These are phyloP conservation scores for Allium cepa DNA, from an alignment of 106 monocot genomes.

Conservation along the genomic window DNA sequence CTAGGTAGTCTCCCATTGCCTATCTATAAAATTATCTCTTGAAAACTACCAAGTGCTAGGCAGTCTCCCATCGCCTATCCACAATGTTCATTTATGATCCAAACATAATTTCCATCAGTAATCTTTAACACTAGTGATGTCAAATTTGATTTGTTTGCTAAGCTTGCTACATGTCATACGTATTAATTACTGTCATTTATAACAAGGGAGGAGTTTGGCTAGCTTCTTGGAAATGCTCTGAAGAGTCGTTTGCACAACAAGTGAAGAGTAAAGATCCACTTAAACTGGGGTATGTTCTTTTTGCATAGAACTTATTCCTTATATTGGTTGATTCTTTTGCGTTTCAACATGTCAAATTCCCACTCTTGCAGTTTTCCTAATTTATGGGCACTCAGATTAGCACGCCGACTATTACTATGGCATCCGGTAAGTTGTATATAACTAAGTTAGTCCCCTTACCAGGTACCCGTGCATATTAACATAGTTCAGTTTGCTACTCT, in stretches of 20 bases:
- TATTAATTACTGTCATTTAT: neutral
- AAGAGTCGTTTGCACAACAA: constrained; percentile 69
- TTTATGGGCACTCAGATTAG: constrained; percentile 76
- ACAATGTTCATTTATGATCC: too few relatives aligned
- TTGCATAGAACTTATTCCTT: neutral
- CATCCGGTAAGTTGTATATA: constrained; percentile 61
- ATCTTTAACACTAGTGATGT: too few relatives aligned
- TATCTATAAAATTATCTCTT: too few relatives aligned
- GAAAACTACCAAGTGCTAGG: too few relatives aligned
- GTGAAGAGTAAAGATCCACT: constrained; percentile 87
- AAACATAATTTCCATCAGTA: too few relatives aligned
- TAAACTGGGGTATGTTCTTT: constrained; percentile 56
- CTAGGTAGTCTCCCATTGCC: too few relatives aligned
- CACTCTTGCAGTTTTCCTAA: constrained; percentile 66
- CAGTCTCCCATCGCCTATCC: too few relatives aligned
- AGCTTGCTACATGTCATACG: neutral
- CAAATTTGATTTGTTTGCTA: too few relatives aligned
- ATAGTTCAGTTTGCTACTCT: too few relatives aligned
- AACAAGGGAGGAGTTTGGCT: constrained; percentile 30
- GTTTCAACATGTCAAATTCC: neutral
- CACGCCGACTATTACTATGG: constrained; percentile 74
- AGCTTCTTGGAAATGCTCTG: constrained; percentile 87
- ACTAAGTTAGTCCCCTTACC: neutral
- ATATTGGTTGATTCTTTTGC: neutral
- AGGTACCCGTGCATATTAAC: too few relatives aligned